Base-by-base conservation (phyloP, 768 basidiomycete species). In the Boletus rubroflammeus region DNA sequence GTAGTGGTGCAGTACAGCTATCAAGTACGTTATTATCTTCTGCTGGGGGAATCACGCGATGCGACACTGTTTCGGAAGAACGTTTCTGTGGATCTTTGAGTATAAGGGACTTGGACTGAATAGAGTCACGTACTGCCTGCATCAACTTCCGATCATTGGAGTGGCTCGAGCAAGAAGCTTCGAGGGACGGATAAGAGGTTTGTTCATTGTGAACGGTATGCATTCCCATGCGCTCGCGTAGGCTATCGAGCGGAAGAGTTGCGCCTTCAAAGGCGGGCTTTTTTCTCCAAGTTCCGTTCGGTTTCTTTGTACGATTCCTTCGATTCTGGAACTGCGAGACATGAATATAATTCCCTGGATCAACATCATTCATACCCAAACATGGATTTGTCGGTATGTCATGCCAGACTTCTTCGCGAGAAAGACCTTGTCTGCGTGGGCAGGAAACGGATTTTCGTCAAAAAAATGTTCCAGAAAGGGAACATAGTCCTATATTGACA, bases 311-410 rank as follows among this genome's bases (percentile, higher is more conserved):
- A 25, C 51, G 51, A 52, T 52, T 52, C 14, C 44, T 26, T 1
- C 52, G 38, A 3, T 53, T 53, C 38, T 53, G 52, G n/a, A 53
- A 53, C 52, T 51, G 41, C 1, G 8, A n/a, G 6, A 14, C 9
- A 35, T 40, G 13, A 28, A 11, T 31, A 28, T 21, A 11, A 15
- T 15, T 21, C 14, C 41, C 13, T 8, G 7, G 5, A 14, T 46
- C 4, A 31, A 29, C 7, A 9, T 15, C 29, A 32, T 5, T 31
- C 28, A 28, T 35, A 51, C 51, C 52, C 52, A 53, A 3, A 53
- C 52, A 21, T 53, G 52, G 17, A 53, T 53, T 3, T 53, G 51
- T 32, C 52, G 36, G 38, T 53, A 53, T 5, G 36, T 26, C 52
- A 53, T 53, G 2, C 13, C 13, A 7, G 52, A 53, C 19, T 53